phyloP scores from a whole-genome alignment of 2,329 filamentous ascomycete species.

The Verticillium nonalfalfae region DNA sequence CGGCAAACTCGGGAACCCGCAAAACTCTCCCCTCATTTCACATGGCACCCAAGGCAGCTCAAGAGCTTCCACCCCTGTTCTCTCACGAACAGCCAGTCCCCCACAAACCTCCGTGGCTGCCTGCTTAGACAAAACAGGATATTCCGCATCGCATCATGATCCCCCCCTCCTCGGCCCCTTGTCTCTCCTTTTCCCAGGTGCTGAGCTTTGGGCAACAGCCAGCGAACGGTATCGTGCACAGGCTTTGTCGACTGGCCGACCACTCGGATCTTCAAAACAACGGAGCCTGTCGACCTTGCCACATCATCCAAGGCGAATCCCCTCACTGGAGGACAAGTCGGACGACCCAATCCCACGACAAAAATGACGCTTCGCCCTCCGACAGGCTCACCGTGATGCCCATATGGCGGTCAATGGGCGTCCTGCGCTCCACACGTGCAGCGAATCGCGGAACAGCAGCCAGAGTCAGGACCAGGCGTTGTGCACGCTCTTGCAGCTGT shows the following conservation, averaged over 20 bases:
- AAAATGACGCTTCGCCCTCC: slow-evolving; percentile 20
- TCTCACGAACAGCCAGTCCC: neutral
- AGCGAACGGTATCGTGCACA: neutral
- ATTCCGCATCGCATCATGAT: neutral
- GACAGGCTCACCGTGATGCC: slow-evolving; percentile 16
- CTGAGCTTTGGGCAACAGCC: neutral
- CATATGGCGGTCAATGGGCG: slow-evolving; percentile 7
- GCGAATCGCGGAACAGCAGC: slow-evolving; percentile 20
- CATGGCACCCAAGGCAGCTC: neutral
- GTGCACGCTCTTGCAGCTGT: neutral
- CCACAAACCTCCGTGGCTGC: neutral
- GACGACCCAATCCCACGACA: slow-evolving; percentile 20
- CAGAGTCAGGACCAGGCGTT: neutral
- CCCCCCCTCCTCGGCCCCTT: neutral
- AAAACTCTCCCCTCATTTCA: neutral
- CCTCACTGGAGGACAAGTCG: slow-evolving; percentile 4
- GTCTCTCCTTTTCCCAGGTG: neutral
- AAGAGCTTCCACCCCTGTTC: neutral
- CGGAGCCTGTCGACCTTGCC: neutral
- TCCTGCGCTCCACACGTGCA: slow-evolving; percentile 9
- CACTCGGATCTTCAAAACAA: slow-evolving; percentile 10
- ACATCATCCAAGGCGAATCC: neutral
- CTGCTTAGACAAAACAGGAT: neutral
- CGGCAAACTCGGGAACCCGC: neutral
- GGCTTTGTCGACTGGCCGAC: neutral